Conservation (phyloP, 805 yeast genomes). For the Candida ulmi region DNA sequence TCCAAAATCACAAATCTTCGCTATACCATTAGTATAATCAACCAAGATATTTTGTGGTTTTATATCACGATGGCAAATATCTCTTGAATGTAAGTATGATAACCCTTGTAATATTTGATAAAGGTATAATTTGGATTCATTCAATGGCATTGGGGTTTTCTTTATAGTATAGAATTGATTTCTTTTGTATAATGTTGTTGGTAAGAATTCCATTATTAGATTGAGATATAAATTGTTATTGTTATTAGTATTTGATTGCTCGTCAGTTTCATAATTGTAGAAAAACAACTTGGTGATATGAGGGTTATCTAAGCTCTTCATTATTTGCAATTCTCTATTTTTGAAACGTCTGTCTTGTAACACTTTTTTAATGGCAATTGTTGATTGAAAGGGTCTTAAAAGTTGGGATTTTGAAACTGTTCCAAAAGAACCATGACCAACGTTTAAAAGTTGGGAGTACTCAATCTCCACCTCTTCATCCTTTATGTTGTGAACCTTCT, state of each 20-base stretch:
- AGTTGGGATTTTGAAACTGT: constrained; percentile 89
- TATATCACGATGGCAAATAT: constrained; percentile 1
- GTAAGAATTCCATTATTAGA: constrained; percentile 85
- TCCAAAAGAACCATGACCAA: constrained; percentile 99
- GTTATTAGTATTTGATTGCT: constrained; percentile 26
- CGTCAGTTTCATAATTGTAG: constrained; percentile 76
- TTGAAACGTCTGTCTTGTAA: constrained; percentile 92
- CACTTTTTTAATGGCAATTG: constrained; percentile 94
- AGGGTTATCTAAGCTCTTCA: constrained; percentile 82
- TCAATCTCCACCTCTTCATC: constrained; percentile 58
- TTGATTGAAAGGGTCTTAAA: constrained; percentile 57
- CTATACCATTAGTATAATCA: constrained; percentile 77
- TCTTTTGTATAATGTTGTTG: constrained; percentile 93
- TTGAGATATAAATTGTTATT: constrained; percentile 72
- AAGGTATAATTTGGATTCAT: constrained; percentile 84
- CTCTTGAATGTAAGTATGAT: constrained; percentile 70
- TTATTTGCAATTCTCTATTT: constrained; percentile 90
- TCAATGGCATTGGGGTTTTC: constrained; percentile 75
- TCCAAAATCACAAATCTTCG: constrained; percentile 95
- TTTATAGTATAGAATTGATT: constrained; percentile 76
- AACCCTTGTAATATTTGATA: constrained; percentile 71
- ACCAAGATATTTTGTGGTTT: constrained; percentile 65
- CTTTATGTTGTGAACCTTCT: constrained; percentile 9
- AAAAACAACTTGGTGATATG: constrained; percentile 86
- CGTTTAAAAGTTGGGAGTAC: constrained; percentile 62